These are phyloP conservation scores for Wilcoxina mikolae DNA, from an alignment of 495 filamentous ascomycete species.

Conservation along the genomic window DNA sequence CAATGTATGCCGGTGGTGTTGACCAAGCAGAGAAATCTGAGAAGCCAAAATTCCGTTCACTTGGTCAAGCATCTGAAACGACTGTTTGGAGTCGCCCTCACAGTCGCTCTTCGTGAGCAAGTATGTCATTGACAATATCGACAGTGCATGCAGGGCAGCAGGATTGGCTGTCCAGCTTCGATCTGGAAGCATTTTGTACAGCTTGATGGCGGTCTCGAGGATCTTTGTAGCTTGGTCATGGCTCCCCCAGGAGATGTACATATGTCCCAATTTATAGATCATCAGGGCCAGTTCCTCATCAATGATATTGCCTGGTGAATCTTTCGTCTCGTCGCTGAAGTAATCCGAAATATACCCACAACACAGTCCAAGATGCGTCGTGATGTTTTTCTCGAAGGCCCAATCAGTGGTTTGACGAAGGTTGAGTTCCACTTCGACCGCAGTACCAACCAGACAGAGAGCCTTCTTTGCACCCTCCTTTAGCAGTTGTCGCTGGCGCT, in stretches of 20 bases:
- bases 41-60: background rate
- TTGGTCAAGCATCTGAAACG: background rate
- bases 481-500: background rate
- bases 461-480: background rate
- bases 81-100: background rate
- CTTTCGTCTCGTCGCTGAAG: background rate
- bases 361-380: background rate
- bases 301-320: background rate
- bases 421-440: background rate
- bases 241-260: too few relatives aligned
- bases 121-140: background rate
- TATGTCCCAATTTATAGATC: too few relatives aligned
- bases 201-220: background rate
- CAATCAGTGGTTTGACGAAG: background rate
- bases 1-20: background rate
- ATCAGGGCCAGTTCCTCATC: background rate
- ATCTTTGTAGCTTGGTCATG: background rate
- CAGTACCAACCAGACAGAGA: background rate
- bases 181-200: background rate
- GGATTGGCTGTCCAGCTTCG: background rate
- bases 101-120: too few relatives aligned
- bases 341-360: background rate
- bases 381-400: background rate
- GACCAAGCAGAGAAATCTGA: background rate
- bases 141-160: background rate